These are phyloP conservation scores for Inosperma sp. DNA, from an alignment of 768 basidiomycete genomes.

Conservation along the genomic window DNA sequence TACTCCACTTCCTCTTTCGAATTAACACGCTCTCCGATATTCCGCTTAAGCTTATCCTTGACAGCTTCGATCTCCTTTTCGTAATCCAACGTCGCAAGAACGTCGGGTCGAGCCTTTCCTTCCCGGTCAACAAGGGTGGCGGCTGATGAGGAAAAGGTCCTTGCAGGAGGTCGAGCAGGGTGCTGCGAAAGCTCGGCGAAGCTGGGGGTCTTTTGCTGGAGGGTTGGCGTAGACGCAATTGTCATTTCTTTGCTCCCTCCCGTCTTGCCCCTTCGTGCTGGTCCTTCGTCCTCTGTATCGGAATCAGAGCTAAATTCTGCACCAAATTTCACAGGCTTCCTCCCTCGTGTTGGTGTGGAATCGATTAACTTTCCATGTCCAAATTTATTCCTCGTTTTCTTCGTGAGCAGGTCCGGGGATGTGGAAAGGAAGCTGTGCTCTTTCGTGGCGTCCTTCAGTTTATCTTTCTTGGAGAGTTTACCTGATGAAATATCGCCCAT, in stretches of 20 bases:
- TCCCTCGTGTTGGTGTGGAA: conserved; percentile 13
- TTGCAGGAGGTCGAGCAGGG: conserved; percentile 10
- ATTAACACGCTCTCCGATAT: conserved; percentile 5
- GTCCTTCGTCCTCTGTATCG: conserved; percentile 23
- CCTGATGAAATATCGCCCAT: conserved; percentile 8
- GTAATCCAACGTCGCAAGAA: conserved; percentile 27
- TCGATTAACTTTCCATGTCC: not conserved
- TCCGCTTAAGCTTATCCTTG: conserved; percentile 20
- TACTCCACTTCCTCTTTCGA: conserved; percentile 20
- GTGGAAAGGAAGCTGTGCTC: conserved; percentile 1
- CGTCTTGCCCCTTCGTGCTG: not conserved
- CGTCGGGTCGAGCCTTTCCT: conserved; percentile 4
- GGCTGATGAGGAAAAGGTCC: conserved; percentile 22
- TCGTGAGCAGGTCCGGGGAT: conserved; percentile 20
- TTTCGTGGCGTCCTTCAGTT: not conserved
- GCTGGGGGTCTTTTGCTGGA: conserved; percentile 2
- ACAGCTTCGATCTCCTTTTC: conserved; percentile 42
- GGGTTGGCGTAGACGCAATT: conserved; percentile 13
- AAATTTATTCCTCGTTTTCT: conserved; percentile 18
- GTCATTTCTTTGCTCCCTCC: not conserved
- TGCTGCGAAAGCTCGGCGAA: conserved; percentile 10
- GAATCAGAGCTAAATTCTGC: conserved; percentile 25
- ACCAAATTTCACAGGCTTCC: conserved; percentile 35
- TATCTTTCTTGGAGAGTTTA: conserved; percentile 8
- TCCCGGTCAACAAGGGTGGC: conserved; percentile 28